Evolutionary conservation across 129 eudicot species (phyloP), one percentile per base, ranked within the genome.

Genomic region (Saussurea involucrata): DNA sequence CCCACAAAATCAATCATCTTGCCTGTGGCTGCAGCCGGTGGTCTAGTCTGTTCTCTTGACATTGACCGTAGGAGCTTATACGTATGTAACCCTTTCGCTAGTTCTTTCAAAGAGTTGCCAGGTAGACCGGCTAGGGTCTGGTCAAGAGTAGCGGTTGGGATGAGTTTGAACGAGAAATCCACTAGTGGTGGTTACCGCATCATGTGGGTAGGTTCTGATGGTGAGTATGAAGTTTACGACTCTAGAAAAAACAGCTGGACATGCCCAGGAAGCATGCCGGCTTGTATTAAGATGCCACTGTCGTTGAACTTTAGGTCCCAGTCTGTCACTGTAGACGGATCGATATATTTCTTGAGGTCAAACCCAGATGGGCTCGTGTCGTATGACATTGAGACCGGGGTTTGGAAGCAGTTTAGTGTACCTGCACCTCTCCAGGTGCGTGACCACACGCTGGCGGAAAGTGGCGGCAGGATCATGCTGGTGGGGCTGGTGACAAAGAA

Each of bases 21-120:
- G 76, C 98, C 98, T 5, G 92, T 88, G 65, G 95, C 98, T 72
- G 90, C 98, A 10, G 89, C 92, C 5, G 98, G 98, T 29, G 98
- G 98, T 69, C 97, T 93, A 46, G 81, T 93, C 15, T 93, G 98
- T 74, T 90, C 88, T 72, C 89, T 85, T 46, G 95, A 88, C 69
- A 83, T 88, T 25, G 97, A 95, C 13, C 86, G 84, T 32, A 76
- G 86, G 65, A 85, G 86, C 74, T 93, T 93, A 82, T 93, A 83
- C 44, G 83, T 93, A 5, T 88, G 95, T 71, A 92, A 92, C 81
- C 97, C 97, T 53, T 79, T 92, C 3, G 90, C 98, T 4, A 86
- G 78, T 60, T 83, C 91, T 36, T 88, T 88, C 82, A 93, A 87
- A 79, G 92, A 88, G 85, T 78, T 93, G 71, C 98, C 98, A 2